Evolutionary conservation across 2,329 filamentous ascomycete species (phyloP).

Genomic region (Cercospora sp.): DNA sequence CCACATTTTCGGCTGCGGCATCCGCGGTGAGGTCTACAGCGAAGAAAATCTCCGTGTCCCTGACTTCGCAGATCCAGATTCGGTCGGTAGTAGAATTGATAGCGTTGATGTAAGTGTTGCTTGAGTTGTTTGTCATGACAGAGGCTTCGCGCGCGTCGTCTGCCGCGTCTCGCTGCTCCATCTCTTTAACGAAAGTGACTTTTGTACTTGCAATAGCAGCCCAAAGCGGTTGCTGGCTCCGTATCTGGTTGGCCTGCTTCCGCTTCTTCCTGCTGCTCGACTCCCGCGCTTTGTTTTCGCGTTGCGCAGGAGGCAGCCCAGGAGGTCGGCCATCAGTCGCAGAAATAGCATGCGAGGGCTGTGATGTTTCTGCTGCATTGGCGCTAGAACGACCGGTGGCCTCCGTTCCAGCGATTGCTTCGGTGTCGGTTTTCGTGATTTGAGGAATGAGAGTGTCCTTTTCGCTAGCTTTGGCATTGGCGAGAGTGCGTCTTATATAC

Average conservation of each 20-base stretch:
- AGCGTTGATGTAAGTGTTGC: constrained; percentile 65
- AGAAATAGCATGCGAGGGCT: constrained; percentile 28
- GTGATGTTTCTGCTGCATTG: constrained; percentile 28
- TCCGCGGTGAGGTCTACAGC: constrained; percentile 40
- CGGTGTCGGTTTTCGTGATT: constrained; percentile 36
- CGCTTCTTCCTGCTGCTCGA: constrained; percentile 75
- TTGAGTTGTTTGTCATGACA: constrained; percentile 67
- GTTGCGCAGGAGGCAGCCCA: constrained; percentile 52
- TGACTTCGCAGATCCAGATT: constrained; percentile 80
- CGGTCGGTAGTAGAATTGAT: constrained; percentile 60
- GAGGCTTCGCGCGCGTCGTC: constrained; percentile 72
- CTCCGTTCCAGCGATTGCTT: constrained; percentile 33
- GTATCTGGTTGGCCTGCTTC: constrained; percentile 87
- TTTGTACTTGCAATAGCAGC: constrained; percentile 93
- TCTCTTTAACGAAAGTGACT: constrained; percentile 87
- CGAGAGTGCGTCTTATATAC: constrained; percentile 39
- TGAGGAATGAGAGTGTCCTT: constrained; percentile 33
- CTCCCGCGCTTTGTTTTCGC: constrained; percentile 59
- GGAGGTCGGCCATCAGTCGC: constrained; percentile 53
- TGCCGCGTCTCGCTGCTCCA: constrained; percentile 70
- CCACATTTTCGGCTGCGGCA: constrained; percentile 27
- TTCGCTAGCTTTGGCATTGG: constrained; percentile 41
- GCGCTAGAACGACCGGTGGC: constrained; percentile 21
- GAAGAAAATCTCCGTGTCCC: constrained; percentile 75
- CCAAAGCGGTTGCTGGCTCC: constrained; percentile 90